Conservation (phyloP, 805 yeast genomes). For the Barnettozyma salicaria region DNA sequence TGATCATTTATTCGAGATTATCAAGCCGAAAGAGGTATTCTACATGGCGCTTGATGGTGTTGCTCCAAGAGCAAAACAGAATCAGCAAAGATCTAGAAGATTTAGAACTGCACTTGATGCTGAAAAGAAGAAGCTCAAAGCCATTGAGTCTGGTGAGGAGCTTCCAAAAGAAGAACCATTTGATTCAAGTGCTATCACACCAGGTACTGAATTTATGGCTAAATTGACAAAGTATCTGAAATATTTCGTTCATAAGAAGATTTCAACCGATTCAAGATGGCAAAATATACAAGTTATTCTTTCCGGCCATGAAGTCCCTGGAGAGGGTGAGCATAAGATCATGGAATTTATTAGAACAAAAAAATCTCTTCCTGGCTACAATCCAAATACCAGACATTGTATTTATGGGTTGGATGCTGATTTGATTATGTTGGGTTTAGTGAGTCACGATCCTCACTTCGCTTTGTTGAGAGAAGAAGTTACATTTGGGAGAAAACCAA, state of each 20-base stretch:
- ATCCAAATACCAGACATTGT: constrained; percentile 93
- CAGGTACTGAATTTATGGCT: constrained; percentile 98
- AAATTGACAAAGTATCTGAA: constrained; percentile 73
- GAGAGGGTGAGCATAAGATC: constrained; percentile 98
- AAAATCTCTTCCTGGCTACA: constrained; percentile 76
- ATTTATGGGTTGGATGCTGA: constrained; percentile 98
- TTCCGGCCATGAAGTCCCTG: constrained; percentile 96
- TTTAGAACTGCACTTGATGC: constrained; percentile 93
- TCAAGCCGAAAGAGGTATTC: constrained; percentile 79
- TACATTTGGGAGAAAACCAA: constrained; percentile 57
- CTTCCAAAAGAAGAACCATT: constrained; percentile 81
- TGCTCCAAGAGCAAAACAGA: constrained; percentile 98
- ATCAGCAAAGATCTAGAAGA: constrained; percentile 94
- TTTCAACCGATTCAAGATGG: constrained; percentile 92
- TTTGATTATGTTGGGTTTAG: constrained; percentile 88
- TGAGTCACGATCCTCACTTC: constrained; percentile 97
- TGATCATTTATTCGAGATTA: constrained; percentile 84
- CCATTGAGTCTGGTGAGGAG: constrained; percentile 63
- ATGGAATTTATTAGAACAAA: constrained; percentile 94
- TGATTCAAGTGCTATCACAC: constrained; percentile 91
- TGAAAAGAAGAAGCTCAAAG: constrained; percentile 69
- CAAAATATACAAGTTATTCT: constrained; percentile 79
- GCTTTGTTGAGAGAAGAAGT: constrained; percentile 94
- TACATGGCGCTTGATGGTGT: constrained; percentile 99
- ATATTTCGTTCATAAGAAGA: constrained; percentile 89